Percentiles rank a stretch among this genome's conserved stretches.
Evolutionary conservation across 2,329 filamentous ascomycete species (phyloP).

Genomic region (Epicoccum nigrum): DNA sequence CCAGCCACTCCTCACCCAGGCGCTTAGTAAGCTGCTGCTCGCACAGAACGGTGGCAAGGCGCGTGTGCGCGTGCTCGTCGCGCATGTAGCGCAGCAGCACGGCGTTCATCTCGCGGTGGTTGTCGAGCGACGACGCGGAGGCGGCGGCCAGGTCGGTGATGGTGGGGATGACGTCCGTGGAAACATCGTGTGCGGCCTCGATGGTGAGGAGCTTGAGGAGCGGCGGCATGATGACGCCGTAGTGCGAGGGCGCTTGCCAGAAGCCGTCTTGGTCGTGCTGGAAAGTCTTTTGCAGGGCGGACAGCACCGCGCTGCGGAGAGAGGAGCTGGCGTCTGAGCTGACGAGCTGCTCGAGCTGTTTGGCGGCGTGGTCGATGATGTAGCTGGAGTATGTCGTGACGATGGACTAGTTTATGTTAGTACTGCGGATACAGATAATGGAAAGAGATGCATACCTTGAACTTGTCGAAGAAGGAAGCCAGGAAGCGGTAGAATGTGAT

Average conservation of each 20-base stretch:
- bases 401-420: slow-evolving; percentile 65
- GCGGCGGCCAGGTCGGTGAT: slow-evolving; percentile 81
- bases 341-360: slow-evolving; percentile 59
- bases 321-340: slow-evolving; percentile 54
- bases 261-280: slow-evolving; percentile 92
- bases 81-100: slow-evolving; percentile 79
- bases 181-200: slow-evolving; percentile 30
- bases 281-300: slow-evolving; percentile 76
- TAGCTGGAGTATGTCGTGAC: slow-evolving; percentile 92
- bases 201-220: slow-evolving; percentile 67
- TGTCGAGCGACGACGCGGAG: slow-evolving; percentile 80
- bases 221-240: slow-evolving; percentile 71
- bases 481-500: slow-evolving; percentile 84
- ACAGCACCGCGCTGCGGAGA: slow-evolving; percentile 73
- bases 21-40: slow-evolving; percentile 79
- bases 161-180: slow-evolving; percentile 69
- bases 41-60: slow-evolving; percentile 81
- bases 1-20: slow-evolving; percentile 92
- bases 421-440: background rate
- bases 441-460: slow-evolving; percentile 62
- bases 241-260: slow-evolving; percentile 92
- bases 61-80: slow-evolving; percentile 71
- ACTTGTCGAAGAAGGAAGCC: slow-evolving; percentile 76
- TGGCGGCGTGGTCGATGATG: slow-evolving; percentile 75
- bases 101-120: slow-evolving; percentile 87